Conservation (phyloP, 2,329 filamentous ascomycete species). For the Nectriaceae sp. region DNA sequence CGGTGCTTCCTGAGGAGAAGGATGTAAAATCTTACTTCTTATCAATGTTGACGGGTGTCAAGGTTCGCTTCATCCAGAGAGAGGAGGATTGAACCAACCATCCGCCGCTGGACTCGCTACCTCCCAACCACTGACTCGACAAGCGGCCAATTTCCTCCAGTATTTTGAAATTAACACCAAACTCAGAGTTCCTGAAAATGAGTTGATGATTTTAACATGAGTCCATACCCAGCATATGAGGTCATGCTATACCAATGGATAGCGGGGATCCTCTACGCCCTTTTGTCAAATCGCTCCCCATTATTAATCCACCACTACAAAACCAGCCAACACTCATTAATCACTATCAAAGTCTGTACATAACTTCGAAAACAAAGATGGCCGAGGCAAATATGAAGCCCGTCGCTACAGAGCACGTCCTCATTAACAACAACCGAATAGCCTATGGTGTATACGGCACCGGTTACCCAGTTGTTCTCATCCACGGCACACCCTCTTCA, state of each 20-base stretch:
- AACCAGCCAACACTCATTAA: neutral
- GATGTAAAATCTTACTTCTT: constrained; percentile 51
- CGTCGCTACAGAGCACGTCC: constrained; percentile 27
- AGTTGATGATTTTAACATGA: too few relatives aligned
- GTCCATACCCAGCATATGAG: too few relatives aligned
- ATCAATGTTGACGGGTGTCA: constrained; percentile 52
- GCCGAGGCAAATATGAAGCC: constrained; percentile 12
- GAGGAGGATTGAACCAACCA: neutral
- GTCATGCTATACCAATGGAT: too few relatives aligned
- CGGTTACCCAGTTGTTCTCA: constrained; percentile 29
- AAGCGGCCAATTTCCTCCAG: too few relatives aligned
- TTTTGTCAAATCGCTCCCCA: constrained; percentile 14
- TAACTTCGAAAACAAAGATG: neutral
- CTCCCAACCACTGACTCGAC: too few relatives aligned
- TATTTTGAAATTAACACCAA: too few relatives aligned
- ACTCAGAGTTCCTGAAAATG: too few relatives aligned
- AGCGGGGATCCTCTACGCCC: too few relatives aligned
- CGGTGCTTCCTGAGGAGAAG: constrained; percentile 39
- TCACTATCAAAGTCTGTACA: neutral
- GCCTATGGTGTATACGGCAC: constrained; percentile 30
- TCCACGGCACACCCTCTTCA: constrained; percentile 37
- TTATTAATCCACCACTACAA: constrained; percentile 18
- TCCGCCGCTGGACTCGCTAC: too few relatives aligned
- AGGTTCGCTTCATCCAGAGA: constrained; percentile 38
- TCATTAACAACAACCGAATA: constrained; percentile 29